Conservation (phyloP, 2,329 filamentous ascomycete species). For the Samsoniella hepiali region DNA sequence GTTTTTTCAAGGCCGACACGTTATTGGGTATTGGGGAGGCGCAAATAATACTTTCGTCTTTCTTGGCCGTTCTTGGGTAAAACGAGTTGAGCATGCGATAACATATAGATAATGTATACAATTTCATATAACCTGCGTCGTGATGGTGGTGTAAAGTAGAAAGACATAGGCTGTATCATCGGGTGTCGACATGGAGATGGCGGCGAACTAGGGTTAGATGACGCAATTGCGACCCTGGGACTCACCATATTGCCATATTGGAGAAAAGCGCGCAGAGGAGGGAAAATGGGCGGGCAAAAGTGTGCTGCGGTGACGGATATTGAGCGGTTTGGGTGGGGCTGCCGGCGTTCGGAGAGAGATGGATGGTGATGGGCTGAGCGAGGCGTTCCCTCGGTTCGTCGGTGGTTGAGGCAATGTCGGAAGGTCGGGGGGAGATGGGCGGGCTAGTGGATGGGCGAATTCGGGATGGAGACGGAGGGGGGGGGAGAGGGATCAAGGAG, state of each 20-base stretch:
- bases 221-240: slow-evolving; percentile 18
- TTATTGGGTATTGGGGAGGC: background rate
- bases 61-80: background rate
- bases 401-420: slow-evolving; percentile 13
- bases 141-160: too few relatives aligned
- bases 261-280: slow-evolving; percentile 8
- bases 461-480: background rate
- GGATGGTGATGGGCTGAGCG: slow-evolving; percentile 7
- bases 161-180: too few relatives aligned
- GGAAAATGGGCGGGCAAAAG: background rate
- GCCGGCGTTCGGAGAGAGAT: slow-evolving; percentile 10
- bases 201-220: slow-evolving; percentile 17
- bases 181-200: background rate
- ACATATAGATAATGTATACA: slow-evolving; percentile 7
- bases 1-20: background rate
- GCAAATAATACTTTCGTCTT: background rate
- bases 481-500: background rate
- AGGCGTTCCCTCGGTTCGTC: slow-evolving; percentile 15
- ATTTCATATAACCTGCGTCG: background rate
- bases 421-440: background rate
- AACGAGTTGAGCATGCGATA: slow-evolving; percentile 5
- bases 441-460: background rate
- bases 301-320: background rate
- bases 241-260: slow-evolving; percentile 6
- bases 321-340: background rate